Base-by-base conservation (phyloP, 2,329 filamentous ascomycete genomes). In the Penicillium concentricum region DNA sequence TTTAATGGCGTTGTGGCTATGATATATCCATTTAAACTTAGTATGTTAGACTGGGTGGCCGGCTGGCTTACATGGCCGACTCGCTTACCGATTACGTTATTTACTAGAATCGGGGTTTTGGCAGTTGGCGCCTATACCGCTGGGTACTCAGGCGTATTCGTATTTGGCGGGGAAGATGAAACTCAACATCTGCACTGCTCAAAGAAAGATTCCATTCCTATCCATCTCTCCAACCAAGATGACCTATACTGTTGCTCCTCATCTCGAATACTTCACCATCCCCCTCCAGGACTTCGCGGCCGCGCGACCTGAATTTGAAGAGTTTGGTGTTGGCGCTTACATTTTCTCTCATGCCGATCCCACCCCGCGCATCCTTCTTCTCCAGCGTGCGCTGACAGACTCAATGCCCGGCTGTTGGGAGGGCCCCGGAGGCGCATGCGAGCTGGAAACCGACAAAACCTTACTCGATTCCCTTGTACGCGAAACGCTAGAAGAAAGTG, bases 401-500 rank as follows among this genome's bases (percentile, higher is more conserved):
- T 67, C 70, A 2, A 74, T 71, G 56, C 72, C 74, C 0, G 67
- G 69, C 7, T 67, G 65, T 56, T 80, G 81, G 81, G 82, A 84
- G 61, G 72, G 80, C 1, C 81, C 82, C 3, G 81, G 82, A 7
- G 82, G 82, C 3, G 76, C 75, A 13, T 72, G 74, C 28, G 81
- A 84, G 37, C 47, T 56, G 1, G 63, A 69, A 12, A 68, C 67
- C 0, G 81, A 84, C 56, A 64, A 70, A 15, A 81, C 77, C 0
- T 70, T 84, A 34, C 66, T 84, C 0, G 76, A 81, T 49, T 77
- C 76, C 1, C 77, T 78, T 2, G 81, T 73, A 10, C 75, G 81
- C 8, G 81, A 84, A 60, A 67, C 82, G 12, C 74, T 76, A 4
- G 82, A 84, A 64, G 82, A 84, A 62, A 78, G 78, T 0, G 81